phyloP scores from a whole-genome alignment of 2,329 filamentous ascomycete genomes.

The Fonsecaea pedrosoi region DNA sequence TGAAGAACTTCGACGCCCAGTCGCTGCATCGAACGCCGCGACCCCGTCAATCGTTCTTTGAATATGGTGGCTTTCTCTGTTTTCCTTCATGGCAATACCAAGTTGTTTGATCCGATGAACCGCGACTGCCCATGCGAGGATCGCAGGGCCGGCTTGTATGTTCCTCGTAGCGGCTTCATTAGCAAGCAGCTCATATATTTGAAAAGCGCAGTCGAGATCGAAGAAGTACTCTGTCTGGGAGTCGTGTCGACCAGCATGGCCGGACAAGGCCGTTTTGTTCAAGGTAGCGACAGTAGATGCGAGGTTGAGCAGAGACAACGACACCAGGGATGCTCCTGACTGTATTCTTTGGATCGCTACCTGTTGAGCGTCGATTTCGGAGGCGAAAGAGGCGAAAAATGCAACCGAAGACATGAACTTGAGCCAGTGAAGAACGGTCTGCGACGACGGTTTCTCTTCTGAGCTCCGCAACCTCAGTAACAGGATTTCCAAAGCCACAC shows the following conservation, averaged over 20 bases:
- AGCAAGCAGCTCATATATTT: conserved; percentile 75
- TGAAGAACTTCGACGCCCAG: conserved; percentile 40
- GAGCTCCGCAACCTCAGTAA: conserved; percentile 23
- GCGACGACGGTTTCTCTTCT: conserved; percentile 49
- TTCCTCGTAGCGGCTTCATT: conserved; percentile 63
- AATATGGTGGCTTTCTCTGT: conserved; percentile 52
- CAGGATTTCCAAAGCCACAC: conserved; percentile 27
- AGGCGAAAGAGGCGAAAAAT: conserved; percentile 33
- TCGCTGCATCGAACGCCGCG: conserved; percentile 42
- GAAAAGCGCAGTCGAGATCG: conserved; percentile 71
- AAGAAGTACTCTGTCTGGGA: conserved; percentile 54
- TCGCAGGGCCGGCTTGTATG: conserved; percentile 72
- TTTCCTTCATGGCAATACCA: conserved; percentile 67
- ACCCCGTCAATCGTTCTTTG: conserved; percentile 51
- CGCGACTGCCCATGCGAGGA: conserved; percentile 82
- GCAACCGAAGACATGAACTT: conserved; percentile 63
- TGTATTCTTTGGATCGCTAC: conserved; percentile 30
- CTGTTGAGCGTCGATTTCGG: conserved; percentile 27
- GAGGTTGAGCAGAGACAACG: conserved; percentile 29
- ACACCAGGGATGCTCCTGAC: conserved; percentile 24
- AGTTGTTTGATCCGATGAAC: conserved; percentile 71
- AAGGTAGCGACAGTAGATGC: conserved; percentile 29
- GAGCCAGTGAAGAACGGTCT: conserved; percentile 74
- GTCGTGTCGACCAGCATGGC: conserved; percentile 19
- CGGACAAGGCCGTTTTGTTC: conserved; percentile 23